Percentiles rank a stretch among this genome's conserved stretches.
Evolutionary conservation across 257 asterid genomes (phyloP).

Genomic region (Fraxinus quadrangulata): DNA sequence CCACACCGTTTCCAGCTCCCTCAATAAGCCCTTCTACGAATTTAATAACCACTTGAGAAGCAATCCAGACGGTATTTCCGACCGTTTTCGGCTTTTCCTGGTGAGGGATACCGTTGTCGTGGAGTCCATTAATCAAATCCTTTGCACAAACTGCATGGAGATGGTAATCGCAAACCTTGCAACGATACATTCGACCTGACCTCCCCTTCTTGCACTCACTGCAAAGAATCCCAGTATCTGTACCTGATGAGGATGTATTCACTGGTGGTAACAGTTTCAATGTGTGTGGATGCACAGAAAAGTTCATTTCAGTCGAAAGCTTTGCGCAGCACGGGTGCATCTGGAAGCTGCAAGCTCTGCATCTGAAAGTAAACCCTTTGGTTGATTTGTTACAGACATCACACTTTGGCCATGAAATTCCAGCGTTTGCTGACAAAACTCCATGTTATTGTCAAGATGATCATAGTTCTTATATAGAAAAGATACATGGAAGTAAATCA

Average conservation of each 20-base stretch:
- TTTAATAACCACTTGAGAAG: conserved; percentile 70
- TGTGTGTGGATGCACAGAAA: conserved; percentile 51
- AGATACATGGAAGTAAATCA: neutral
- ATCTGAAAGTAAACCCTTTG: conserved; percentile 73
- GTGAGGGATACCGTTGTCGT: conserved; percentile 45
- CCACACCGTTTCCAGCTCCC: conserved; percentile 82
- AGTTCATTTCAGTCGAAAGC: conserved; percentile 53
- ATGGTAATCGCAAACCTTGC: conserved; percentile 66
- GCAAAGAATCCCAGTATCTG: conserved; percentile 31
- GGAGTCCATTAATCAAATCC: conserved; percentile 64
- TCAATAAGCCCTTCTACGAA: conserved; percentile 74
- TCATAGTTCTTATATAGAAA: neutral
- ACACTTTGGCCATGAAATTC: conserved; percentile 71
- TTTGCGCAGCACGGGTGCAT: conserved; percentile 92
- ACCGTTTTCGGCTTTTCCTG: conserved; percentile 67
- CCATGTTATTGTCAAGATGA: neutral
- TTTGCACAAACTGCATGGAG: conserved; percentile 81
- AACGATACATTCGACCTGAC: conserved; percentile 59
- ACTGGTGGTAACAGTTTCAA: conserved; percentile 50
- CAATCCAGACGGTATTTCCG: conserved; percentile 68
- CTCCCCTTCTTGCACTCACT: conserved; percentile 65
- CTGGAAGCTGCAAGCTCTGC: conserved; percentile 82
- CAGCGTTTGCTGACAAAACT: conserved; percentile 37
- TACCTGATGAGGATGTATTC: neutral
- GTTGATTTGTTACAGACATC: conserved; percentile 64